Percentiles rank a stretch among this genome's conserved stretches.
Evolutionary conservation across 2,329 filamentous ascomycete genomes (phyloP).

Genomic region (Aspergillus sergii): DNA sequence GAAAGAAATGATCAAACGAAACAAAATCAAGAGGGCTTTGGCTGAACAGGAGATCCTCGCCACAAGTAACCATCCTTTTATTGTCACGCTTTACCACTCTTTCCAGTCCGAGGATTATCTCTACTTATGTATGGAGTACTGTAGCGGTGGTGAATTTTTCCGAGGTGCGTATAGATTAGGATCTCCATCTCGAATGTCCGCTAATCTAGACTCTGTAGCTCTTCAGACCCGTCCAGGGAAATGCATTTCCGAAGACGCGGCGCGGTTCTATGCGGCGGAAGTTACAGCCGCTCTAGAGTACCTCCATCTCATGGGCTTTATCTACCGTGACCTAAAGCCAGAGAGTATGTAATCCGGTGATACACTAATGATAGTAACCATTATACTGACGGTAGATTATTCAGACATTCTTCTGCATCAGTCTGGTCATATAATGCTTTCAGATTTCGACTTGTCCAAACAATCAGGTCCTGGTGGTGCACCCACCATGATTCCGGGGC

Average conservation of each 20-base stretch:
- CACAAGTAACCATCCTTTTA: constrained; percentile 98
- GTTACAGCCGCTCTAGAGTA: constrained; percentile 97
- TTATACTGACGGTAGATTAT: constrained; percentile 41
- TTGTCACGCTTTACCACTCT: constrained; percentile 96
- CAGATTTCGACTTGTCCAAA: constrained; percentile 97
- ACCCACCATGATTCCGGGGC: constrained; percentile 95
- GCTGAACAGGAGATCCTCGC: constrained; percentile 98
- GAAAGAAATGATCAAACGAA: constrained; percentile 99
- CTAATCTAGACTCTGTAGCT: constrained; percentile 49
- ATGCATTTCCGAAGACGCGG: constrained; percentile 95
- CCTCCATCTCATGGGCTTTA: constrained; percentile 98
- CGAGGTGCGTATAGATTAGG: constrained; percentile 51
- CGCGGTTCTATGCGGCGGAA: constrained; percentile 95
- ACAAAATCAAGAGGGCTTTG: constrained; percentile 98
- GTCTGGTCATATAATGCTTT: constrained; percentile 99
- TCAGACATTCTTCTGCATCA: constrained; percentile 95
- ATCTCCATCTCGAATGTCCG: background rate
- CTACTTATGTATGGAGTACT: constrained; percentile 99
- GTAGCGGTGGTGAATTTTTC: constrained; percentile 98
- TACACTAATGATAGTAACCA: background rate
- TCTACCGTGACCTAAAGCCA: constrained; percentile 96
- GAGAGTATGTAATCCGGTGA: constrained; percentile 68
- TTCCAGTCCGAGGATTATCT: constrained; percentile 99
- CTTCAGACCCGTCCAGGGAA: constrained; percentile 95
- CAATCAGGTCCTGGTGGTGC: constrained; percentile 95